Evolutionary conservation across 148 eudicot genomes (phyloP).

Genomic region (Persicaria tinctoria): DNA sequence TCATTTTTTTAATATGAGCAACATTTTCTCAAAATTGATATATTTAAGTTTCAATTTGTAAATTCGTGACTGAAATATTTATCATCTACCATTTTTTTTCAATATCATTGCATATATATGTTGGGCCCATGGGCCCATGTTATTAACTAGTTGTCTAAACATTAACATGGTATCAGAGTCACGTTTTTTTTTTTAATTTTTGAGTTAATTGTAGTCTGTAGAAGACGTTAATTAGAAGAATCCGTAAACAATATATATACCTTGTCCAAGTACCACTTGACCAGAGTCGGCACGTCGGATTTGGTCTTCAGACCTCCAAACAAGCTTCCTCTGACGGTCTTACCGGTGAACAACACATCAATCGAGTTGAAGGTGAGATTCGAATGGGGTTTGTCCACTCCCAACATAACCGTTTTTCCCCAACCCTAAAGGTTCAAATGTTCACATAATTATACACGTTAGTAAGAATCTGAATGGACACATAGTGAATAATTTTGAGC

Average conservation of each 20-base stretch:
- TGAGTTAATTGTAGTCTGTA: too few species aligned
- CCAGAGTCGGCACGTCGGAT: slow-evolving; percentile 21
- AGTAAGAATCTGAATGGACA: not conserved
- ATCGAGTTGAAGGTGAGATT: slow-evolving; percentile 13
- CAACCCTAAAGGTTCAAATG: slow-evolving; percentile 15
- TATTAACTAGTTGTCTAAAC: too few species aligned
- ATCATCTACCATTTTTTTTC: too few species aligned
- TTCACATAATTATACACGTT: not conserved
- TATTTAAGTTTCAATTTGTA: too few species aligned
- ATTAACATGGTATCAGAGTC: too few species aligned
- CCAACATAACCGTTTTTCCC: slow-evolving; percentile 24
- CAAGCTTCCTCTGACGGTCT: slow-evolving; percentile 19
- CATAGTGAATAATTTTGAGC: not conserved
- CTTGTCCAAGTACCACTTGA: slow-evolving; percentile 24
- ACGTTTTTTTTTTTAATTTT: too few species aligned
- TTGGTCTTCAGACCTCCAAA: slow-evolving; percentile 27
- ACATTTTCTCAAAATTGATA: too few species aligned
- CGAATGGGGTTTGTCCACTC: slow-evolving; percentile 21
- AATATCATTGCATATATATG: too few species aligned
- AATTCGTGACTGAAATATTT: too few species aligned
- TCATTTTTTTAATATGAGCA: too few species aligned
- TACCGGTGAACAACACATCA: slow-evolving; percentile 18
- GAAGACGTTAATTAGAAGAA: too few species aligned
- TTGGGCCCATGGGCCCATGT: too few species aligned
- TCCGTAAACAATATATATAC: not conserved